Evolutionary conservation across 169 alveolate genomes (phyloP).

Genomic region (Toxoplasma gondii): DNA sequence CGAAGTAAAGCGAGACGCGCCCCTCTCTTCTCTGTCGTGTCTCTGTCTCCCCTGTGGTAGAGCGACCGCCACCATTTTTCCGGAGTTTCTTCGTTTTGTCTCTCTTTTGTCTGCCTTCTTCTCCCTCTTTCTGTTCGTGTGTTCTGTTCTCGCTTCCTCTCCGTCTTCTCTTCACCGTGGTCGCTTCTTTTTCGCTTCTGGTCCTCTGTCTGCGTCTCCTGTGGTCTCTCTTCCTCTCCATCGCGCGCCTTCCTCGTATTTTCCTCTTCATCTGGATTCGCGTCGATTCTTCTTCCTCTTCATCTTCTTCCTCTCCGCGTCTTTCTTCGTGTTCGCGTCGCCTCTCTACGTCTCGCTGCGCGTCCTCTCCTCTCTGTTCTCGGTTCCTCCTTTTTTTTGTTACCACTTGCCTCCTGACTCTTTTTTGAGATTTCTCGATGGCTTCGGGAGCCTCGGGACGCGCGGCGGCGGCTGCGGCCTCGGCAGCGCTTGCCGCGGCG

Average conservation of each 20-base stretch:
- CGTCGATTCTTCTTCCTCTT: neutral
- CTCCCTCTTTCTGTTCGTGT: neutral
- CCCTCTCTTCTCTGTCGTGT: no score
- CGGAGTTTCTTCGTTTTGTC: neutral
- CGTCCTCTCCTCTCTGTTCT: neutral
- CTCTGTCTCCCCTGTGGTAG: no score
- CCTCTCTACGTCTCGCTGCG: neutral
- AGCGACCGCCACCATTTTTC: no score
- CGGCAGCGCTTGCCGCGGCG: constrained; percentile 4
- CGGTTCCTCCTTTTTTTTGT: neutral
- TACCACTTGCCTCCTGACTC: neutral
- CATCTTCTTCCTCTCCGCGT: neutral
- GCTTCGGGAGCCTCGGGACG: neutral
- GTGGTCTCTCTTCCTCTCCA: neutral
- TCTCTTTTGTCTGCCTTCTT: neutral
- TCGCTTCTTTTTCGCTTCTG: neutral
- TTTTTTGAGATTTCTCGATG: neutral
- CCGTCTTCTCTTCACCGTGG: neutral
- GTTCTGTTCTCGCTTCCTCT: neutral
- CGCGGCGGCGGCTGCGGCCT: constrained; percentile 15
- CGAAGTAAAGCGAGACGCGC: no score
- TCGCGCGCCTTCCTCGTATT: neutral
- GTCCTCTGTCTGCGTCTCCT: neutral
- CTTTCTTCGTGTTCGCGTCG: neutral
- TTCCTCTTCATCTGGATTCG: neutral